Evolutionary conservation across 257 asterid genomes (phyloP), one percentile per base, ranked within the genome.

Genomic region (Paraleonurus japonicus): DNA sequence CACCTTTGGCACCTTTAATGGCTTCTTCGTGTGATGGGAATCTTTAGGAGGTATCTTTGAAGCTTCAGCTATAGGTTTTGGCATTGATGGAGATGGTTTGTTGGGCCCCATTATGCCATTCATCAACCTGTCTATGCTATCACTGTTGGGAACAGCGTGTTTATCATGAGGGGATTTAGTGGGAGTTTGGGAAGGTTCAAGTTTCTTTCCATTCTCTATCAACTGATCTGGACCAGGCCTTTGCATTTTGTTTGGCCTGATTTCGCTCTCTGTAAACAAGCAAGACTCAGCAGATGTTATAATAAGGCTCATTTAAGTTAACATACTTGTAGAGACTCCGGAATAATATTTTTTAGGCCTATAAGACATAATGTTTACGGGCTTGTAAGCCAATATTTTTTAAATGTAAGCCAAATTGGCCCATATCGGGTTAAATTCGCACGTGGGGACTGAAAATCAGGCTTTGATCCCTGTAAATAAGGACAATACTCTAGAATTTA

Each of bases 221-320:
- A 63, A 65, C 45, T 74, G 85, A 59, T 74, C 86, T 57, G 81
- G 76, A 75, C 78, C 76, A 26, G 73, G 79, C 81, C 78, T 75
- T 65, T 57, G 86, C 45, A 85, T 55, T 81, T 90, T 90, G 69
- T 75, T 77, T 48, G 84, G 82, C 86, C 92, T 83, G 65, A 76
- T 71, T 78, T 90, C 92, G 58, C 78, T 70, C 78, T 88, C 97
- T 90, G 94, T 72, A 75, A 71, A 81, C 58, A 75, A 82, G 87
- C 53, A 74, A 78, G 67, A 74, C 54, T 41, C 39, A 76, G 80
- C 81, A 88, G 82, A 78, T 58, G 33, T 23, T 39, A 74, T 28
- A 73, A 77, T 2, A 68, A 41, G 77, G 30, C 48, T 61, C 33
- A 48, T 51, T 53, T 33, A 75, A 61, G 19, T 16, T 33, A 50